Evolutionary conservation across 2,329 filamentous ascomycete species (phyloP), one percentile per base, ranked within the genome.

Genomic region (Coleophoma cylindrospora): DNA sequence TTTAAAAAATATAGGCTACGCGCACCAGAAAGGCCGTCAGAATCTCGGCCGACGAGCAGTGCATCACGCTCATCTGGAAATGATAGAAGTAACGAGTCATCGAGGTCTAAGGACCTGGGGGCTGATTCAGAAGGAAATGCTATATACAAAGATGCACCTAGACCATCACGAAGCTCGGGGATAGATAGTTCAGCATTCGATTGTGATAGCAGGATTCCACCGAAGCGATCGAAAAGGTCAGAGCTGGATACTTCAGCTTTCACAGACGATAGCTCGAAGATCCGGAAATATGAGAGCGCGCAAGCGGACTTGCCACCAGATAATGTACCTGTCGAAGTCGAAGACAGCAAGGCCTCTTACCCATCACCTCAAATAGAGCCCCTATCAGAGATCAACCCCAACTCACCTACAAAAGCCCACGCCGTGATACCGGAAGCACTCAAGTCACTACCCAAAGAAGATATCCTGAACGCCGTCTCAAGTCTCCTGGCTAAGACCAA

Each of bases 1-100:
- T 76, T 75, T 45, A 66, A 71, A 19, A 65, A 70, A 32, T 80
- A 77, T 60, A 56, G 67, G 17, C 65, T 71, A 45, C 61, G 61
- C 37, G 56, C 59, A 27, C 7, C 27, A 2, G 62, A 66, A 53
- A 64, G 58, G 34, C 51, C 49, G 44, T 46, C 54, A 43, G 53
- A 54, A 49, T 54, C 57, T 34, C 41, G 61, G 33, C 55, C 57
- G 52, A 53, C 40, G 9, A 49, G 45, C 10, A 56, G 37, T 11
- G 43, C 45, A 48, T 21, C 43, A 19, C 43, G 10, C 11, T 34
- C 12, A 13, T 32, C 17, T 14, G 17, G n/a, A 15, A 36, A 21
- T 19, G 44, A 37, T 21, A 44, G 22, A 40, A 21, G 40, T 12
- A 43, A 44, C 12, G 46, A 43, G 34, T 37, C n/a, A 34, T 33